Evolutionary conservation across 768 basidiomycete species (phyloP).

Genomic region (Boletus insuetus): DNA sequence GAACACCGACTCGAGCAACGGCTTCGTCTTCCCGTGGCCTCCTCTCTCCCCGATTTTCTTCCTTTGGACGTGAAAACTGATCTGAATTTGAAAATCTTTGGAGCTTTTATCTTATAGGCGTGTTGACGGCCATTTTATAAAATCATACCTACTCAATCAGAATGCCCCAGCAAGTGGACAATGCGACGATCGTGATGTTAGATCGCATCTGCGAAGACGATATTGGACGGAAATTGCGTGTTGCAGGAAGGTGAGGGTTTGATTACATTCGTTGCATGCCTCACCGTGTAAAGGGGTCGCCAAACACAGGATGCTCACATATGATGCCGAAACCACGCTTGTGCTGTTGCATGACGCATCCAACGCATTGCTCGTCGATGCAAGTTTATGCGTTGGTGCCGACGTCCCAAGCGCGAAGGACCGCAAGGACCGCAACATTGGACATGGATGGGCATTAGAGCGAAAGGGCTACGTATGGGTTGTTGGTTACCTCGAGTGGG

Average conservation of each 20-base stretch:
- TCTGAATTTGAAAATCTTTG: constrained; percentile 2
- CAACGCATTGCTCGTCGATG: constrained; percentile 56
- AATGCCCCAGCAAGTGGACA: constrained; percentile 51
- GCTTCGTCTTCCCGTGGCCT: background rate
- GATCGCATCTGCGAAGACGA: constrained; percentile 37
- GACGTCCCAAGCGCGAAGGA: constrained; percentile 10
- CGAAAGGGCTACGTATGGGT: constrained; percentile 49
- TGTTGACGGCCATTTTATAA: background rate
- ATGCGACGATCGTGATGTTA: constrained; percentile 45
- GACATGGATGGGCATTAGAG: constrained; percentile 50
- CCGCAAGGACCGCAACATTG: constrained; percentile 9
- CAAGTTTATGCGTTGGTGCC: constrained; percentile 47
- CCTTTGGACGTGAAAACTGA: background rate
- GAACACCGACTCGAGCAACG: background rate
- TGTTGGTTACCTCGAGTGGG: constrained; percentile 56
- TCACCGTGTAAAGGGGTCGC: constrained; percentile 7
- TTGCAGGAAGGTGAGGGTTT: constrained; percentile 54
- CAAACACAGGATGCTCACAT: constrained; percentile 50
- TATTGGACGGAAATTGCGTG: constrained; percentile 51
- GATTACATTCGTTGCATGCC: constrained; percentile 14
- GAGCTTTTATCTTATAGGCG: background rate
- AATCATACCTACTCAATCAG: background rate
- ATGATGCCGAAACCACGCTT: constrained; percentile 48
- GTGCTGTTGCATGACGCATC: constrained; percentile 49
- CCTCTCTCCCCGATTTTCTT: background rate